Percentiles rank a stretch among this genome's conserved stretches.
Conservation (phyloP, 192 early-diverging fungal species). For the Rhizophlyctis rosea region DNA sequence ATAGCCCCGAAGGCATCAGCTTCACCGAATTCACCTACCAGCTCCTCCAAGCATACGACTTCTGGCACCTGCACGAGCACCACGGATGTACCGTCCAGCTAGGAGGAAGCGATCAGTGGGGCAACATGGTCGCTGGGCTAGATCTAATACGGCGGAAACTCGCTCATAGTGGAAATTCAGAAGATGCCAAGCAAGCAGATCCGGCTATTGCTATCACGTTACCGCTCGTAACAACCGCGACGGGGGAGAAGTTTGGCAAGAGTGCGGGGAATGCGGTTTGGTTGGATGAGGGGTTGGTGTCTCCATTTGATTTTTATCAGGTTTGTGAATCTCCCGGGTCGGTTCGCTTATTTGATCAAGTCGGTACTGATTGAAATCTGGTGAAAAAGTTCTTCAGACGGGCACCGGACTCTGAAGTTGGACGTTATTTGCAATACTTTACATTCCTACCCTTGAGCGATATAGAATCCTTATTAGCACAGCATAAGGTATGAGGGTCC, state of each 20-base stretch:
- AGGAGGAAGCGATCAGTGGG: constrained; percentile 97
- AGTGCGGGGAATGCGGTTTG: constrained; percentile 94
- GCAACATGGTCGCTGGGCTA: constrained; percentile 91
- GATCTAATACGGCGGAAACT: constrained; percentile 78
- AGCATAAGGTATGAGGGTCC: constrained; percentile 55
- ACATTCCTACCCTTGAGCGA: constrained; percentile 67
- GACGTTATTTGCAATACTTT: constrained; percentile 71
- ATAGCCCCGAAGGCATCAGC: constrained; percentile 80
- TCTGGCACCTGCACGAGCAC: constrained; percentile 73
- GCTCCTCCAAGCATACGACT: constrained; percentile 92
- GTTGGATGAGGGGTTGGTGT: constrained; percentile 77
- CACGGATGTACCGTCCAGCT: constrained; percentile 69
- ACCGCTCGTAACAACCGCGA: constrained; percentile 78
- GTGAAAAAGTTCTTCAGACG: constrained; percentile 86
- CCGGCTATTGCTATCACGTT: constrained; percentile 81
- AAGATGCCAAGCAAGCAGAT: constrained; percentile 9
- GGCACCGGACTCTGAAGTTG: constrained; percentile 77
- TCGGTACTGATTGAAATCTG: too few species aligned
- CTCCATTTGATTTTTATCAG: constrained; percentile 91
- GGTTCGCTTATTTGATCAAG: too few species aligned
- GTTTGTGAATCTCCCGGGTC: constrained; percentile 30
- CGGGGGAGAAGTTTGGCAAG: constrained; percentile 97
- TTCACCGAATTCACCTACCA: constrained; percentile 98
- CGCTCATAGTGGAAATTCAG: not conserved
- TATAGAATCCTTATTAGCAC: constrained; percentile 58